phyloP scores from a whole-genome alignment of 805 yeast species.

The Schizosaccharomyces osmophilus region DNA sequence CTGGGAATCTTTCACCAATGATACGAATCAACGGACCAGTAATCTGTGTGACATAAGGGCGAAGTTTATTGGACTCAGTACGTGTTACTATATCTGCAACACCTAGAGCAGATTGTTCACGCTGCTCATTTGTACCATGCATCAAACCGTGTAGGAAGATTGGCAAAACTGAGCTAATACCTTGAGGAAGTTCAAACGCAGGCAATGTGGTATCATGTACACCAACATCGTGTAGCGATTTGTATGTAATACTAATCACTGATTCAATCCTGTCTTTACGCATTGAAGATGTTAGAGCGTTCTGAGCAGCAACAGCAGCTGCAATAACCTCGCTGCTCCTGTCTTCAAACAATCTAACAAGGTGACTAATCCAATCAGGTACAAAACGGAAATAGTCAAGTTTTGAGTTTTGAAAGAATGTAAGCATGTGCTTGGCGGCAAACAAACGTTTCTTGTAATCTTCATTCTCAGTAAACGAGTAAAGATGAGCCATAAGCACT shows the following conservation, averaged over 20 bases:
- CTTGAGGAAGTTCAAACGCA: conserved; percentile 47
- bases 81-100: conserved; percentile 68
- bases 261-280: conserved; percentile 54
- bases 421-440: conserved; percentile 40
- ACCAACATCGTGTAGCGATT: conserved; percentile 43
- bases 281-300: conserved; percentile 42
- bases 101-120: conserved; percentile 69
- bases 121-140: conserved; percentile 69
- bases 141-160: conserved; percentile 82
- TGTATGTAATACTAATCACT: conserved; percentile 58
- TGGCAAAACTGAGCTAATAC: conserved; percentile 74
- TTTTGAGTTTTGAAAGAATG: conserved; percentile 38
- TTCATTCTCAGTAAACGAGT: conserved; percentile 48
- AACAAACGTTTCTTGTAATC: conserved; percentile 38
- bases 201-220: conserved; percentile 38
- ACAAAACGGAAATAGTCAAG: conserved; percentile 52
- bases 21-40: conserved; percentile 97
- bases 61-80: conserved; percentile 47
- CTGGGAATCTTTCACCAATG: conserved; percentile 78
- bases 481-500: conserved; percentile 41
- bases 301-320: conserved; percentile 39
- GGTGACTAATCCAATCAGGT: conserved; percentile 47
- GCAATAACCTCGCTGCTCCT: conserved; percentile 34
- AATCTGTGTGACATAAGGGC: conserved; percentile 72
- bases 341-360: conserved; percentile 53